Evolutionary conservation across 148 eudicot species (phyloP), one percentile per base, ranked within the genome.

Genomic region (Vaccinium myrtillus): DNA sequence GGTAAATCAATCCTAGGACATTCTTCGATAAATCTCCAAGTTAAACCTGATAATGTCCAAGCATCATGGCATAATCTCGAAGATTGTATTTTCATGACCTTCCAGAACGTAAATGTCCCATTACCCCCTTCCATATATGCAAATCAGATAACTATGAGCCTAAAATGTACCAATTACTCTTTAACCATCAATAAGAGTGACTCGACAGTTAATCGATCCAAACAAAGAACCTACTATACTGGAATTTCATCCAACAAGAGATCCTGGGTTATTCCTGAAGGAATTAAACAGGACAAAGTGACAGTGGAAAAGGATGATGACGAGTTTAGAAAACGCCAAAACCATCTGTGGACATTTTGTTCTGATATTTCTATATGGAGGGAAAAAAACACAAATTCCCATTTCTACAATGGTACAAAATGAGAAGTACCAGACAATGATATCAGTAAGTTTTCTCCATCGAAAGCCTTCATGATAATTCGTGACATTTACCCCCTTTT

Each of bases 1-100:
- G 21, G 46, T 43, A 21, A 6, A 19, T 27, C 21, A 80, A 18
- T 58, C 23, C 4, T 36, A 16, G 1, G 43, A 19, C 53, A 14
- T 58, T 80, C 69, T 59, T 36, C 8, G 30, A 83, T 25, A 13
- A 39, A 55, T 74, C 79, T 63, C 50, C 79, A n/a, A 56, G 25
- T 43, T 76, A 43, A 46, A 56, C 59, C 27, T 9, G n/a, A 25
- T 36, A 25, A 23, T 25, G 9, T 8, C 71, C 71, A 23, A 65
- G 71, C 71, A 63, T n/a, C 23, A 65, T 65, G 30, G 25, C 32
- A 65, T 65, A 25, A 23, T 23, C 30, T 10, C 3, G 30, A 10
- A 65, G 30, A 63, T n/a, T 7, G 3, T 11, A 16, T 67, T 67
- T 67, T 23, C 32, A 11, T 11, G 32, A 67, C 15, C 15, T 23